Conservation (phyloP, 2,329 filamentous ascomycete genomes). For the Alternaria arborescens region DNA sequence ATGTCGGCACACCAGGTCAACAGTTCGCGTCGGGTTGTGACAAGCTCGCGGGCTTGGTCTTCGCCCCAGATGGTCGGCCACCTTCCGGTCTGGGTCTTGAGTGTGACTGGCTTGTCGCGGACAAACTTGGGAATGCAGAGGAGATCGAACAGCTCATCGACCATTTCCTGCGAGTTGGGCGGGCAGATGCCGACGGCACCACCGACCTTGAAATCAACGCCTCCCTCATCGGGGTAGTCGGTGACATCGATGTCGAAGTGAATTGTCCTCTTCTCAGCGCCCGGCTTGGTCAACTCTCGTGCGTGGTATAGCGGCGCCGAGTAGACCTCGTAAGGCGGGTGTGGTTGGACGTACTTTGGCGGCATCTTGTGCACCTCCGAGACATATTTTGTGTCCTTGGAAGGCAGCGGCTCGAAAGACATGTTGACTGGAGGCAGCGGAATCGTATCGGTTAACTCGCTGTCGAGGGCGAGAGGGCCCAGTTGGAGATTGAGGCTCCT, state of each 20-base stretch:
- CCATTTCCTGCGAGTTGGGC: constrained; percentile 78
- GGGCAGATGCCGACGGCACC: constrained; percentile 94
- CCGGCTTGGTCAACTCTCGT: constrained; percentile 84
- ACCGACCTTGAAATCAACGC: constrained; percentile 94
- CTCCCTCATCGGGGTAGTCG: constrained; percentile 84
- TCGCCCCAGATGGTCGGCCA: constrained; percentile 99
- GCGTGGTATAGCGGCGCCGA: constrained; percentile 86
- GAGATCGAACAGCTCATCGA: constrained; percentile 84
- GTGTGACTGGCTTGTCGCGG: constrained; percentile 80
- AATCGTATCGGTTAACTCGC: constrained; percentile 73
- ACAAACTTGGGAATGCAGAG: constrained; percentile 82
- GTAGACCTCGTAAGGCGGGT: constrained; percentile 91
- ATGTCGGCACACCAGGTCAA: constrained; percentile 95
- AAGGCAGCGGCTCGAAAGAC: constrained; percentile 69
- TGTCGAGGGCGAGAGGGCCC: constrained; percentile 74
- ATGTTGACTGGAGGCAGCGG: constrained; percentile 79
- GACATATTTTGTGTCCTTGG: constrained; percentile 53
- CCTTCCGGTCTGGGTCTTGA: constrained; percentile 81
- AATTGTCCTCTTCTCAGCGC: constrained; percentile 95
- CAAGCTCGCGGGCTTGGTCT: constrained; percentile 81
- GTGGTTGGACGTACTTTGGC: constrained; percentile 89
- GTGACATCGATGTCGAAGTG: constrained; percentile 98
- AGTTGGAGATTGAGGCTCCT: constrained; percentile 79
- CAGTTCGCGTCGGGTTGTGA: constrained; percentile 90
- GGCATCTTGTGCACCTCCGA: constrained; percentile 68